phyloP scores from a whole-genome alignment of 257 asterid species.

The Haberlea rhodopensis region DNA sequence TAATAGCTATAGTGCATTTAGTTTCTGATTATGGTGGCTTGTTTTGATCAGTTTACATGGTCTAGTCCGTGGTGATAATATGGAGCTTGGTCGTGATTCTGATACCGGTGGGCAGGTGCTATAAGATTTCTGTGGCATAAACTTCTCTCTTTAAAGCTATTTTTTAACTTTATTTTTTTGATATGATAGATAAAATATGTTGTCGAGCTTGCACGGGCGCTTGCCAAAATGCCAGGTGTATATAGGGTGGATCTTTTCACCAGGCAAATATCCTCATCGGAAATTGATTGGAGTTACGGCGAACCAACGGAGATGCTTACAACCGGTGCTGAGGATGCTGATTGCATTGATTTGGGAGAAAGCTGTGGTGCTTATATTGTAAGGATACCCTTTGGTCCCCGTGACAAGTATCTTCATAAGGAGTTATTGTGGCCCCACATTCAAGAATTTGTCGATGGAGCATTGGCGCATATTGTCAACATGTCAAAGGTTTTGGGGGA shows the following conservation, averaged over 20 bases:
- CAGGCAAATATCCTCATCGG: conserved; percentile 75
- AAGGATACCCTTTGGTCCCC: conserved; percentile 80
- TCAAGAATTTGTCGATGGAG: conserved; percentile 83
- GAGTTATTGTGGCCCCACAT: conserved; percentile 79
- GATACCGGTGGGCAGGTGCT: conserved; percentile 90
- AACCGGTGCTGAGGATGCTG: conserved; percentile 51
- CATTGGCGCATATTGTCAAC: conserved; percentile 67
- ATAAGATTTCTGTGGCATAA: not conserved
- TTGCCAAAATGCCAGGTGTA: conserved; percentile 74
- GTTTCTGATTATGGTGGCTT: conserved; percentile 18
- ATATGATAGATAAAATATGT: conserved; percentile 66
- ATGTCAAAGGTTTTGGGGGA: conserved; percentile 79
- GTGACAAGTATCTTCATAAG: conserved; percentile 61
- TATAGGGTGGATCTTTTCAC: conserved; percentile 80
- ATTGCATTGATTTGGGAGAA: conserved; percentile 52
- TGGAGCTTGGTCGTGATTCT: conserved; percentile 94
- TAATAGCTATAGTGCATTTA: not conserved
- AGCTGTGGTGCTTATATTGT: conserved; percentile 77
- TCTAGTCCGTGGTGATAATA: conserved; percentile 80
- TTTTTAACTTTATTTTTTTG: conserved; percentile 15
- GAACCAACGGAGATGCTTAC: conserved; percentile 85
- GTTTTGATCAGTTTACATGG: conserved; percentile 65
- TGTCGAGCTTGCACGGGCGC: conserved; percentile 79
- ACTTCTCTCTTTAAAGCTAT: not conserved
- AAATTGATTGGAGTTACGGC: conserved; percentile 83